Evolutionary conservation across 192 early-diverging fungal species (phyloP), one percentile per base, ranked within the genome.

Genomic region (Thamnidium elegans): DNA sequence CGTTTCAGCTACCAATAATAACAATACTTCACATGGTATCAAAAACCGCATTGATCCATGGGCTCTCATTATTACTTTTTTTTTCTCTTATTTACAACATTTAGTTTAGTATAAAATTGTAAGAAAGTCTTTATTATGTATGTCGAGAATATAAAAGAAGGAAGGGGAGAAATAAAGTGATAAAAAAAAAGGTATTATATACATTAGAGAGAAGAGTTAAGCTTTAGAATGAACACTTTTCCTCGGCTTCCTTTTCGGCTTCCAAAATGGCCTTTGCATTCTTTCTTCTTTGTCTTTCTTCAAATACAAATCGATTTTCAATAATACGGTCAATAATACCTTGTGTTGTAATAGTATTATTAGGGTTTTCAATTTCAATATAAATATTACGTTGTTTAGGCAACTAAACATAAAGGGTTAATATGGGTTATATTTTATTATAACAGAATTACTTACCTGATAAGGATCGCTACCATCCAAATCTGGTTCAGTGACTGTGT

Each of bases 271-370:
- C 86, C 77, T 91, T 91, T 56, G 81, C 80, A 31, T 82, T 81
- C 78, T 89, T 91, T 68, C 87, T 79, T 31, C 80, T 81, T 74
- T 91, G 90, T 60, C 89, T 86, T 72, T 87, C 88, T 68, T 87
- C 85, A 62, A 79, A 85, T 20, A 78, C 80, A 59, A 30, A 47
- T 9, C 9, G 80, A 76, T 94, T 89, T 23, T 81, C 89, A 58
- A 97, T 88, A 70, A 97, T 96, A 30, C 95, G 84, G 55, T 87
- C 81, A 65, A 97, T 93, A 61, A 97, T 95, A 8, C 84, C 78
- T 50, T 90, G 84, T 17, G 94, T 95, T 11, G 92, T 93, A 64
- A 95, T 80, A 63, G 84, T 81, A 58, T 82, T 81, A 23, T 82
- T 78, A 30, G 90, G 87, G 46, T 92, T 87, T 44, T 89, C 86